These are phyloP conservation scores for Lactarius vividus DNA, from an alignment of 768 basidiomycete species.

Conservation along the genomic window DNA sequence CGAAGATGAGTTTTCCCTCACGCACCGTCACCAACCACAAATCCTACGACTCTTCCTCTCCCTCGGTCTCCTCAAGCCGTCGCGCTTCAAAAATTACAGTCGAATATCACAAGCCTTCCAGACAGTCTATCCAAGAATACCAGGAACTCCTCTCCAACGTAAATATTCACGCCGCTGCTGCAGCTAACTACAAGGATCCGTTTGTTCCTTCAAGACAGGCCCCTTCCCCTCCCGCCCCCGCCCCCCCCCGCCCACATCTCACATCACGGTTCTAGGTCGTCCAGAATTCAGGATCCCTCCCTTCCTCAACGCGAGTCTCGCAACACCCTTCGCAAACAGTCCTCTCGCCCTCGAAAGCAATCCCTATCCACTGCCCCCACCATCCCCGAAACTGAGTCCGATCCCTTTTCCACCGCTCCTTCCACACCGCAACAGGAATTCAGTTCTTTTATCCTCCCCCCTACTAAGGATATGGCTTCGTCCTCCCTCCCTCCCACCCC, in stretches of 20 bases:
- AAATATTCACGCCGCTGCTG: constrained; percentile 53
- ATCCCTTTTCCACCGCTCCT: constrained; percentile 32
- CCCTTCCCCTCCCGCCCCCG: constrained; percentile 35
- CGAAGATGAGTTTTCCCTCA: constrained; percentile 26
- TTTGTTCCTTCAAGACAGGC: constrained; percentile 47
- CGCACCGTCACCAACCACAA: constrained; percentile 27
- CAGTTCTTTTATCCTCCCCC: constrained; percentile 30
- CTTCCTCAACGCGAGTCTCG: constrained; percentile 33
- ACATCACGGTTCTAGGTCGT: constrained; percentile 24
- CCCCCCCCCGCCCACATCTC: constrained; percentile 27
- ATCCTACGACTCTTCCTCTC: constrained; percentile 23
- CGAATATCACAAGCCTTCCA: constrained; percentile 72
- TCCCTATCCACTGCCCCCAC: constrained; percentile 36
- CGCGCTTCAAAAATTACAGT: constrained; percentile 43
- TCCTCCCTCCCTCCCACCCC: constrained; percentile 51
- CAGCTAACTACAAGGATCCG: constrained; percentile 41
- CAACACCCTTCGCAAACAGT: constrained; percentile 35
- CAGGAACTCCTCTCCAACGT: constrained; percentile 66
- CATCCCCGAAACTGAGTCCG: constrained; percentile 41
- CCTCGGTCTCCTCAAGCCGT: constrained; percentile 21
- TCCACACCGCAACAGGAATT: constrained; percentile 32
- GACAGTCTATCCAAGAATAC: constrained; percentile 77
- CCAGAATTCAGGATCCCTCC: constrained; percentile 18
- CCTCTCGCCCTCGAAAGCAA: constrained; percentile 35
- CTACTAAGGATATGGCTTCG: constrained; percentile 33